Base-by-base conservation (phyloP, 2,329 filamentous ascomycete genomes). In the Arthrobotrys sphaeroides region DNA sequence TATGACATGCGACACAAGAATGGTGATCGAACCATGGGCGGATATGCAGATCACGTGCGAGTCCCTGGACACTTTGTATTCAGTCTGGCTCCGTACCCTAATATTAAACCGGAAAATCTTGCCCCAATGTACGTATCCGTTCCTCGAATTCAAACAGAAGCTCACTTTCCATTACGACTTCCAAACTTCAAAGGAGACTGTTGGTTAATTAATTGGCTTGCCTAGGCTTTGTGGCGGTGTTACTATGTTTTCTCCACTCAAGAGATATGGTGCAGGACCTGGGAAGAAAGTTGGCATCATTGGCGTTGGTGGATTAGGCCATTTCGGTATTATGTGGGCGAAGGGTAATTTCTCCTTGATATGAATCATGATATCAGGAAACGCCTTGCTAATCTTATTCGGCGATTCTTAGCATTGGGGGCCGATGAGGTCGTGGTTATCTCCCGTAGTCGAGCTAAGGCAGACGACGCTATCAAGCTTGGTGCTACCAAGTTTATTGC, bases 181-280 rank as follows among this genome's bases (percentile, higher is more conserved):
- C 36, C n/a, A 45, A 3, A 9, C 31, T n/a, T n/a, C n/a, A n/a
- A n/a, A n/a, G 10, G 69, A 87, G 87, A 0, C 87, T 16, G 4
- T 4, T 43, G 5, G 18, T 91, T 0, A 91, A 91, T 22, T 22
- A 10, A 28, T 51, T n/a, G 12, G 3, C 4, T 22, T 5, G 13
- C 24, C 9, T 0, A 88, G 95, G 84, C 85, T 94, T 26, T 94
- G 92, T 80, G 92, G 89, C 0, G 92, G 92, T 0, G 86, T 94
- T 61, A 95, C 92, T 0, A 87, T 90, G 0, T 95, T 87, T 80
- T 87, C 87, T 3, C 91, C 92, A 0, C 82, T 95, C 13, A 86
- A 86, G 57, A 86, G 89, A 26, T 88, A 91, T 36, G 88, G 87
- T 0, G 86, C 88, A 33, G 91, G 91, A 0, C 89, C 90, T 0